Evolutionary conservation across 2,329 filamentous ascomycete species (phyloP).

Genomic region (Diaporthe australafricana): DNA sequence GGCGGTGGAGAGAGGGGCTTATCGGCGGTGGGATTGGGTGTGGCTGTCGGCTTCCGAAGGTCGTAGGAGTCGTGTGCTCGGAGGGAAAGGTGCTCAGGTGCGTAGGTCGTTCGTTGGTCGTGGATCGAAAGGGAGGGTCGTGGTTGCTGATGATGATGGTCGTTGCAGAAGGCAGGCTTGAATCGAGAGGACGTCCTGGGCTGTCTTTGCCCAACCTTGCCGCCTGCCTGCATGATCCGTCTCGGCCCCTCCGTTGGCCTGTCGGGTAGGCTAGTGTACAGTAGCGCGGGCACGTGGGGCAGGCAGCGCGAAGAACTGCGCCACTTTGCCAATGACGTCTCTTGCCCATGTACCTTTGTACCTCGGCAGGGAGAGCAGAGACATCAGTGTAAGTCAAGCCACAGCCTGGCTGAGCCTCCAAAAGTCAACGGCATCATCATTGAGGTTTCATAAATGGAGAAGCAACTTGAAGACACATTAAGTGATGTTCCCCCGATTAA

Average conservation of each 20-base stretch:
- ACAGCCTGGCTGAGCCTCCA: conserved; percentile 4
- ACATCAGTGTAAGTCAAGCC: not conserved
- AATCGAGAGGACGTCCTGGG: not conserved
- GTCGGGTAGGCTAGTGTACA: not conserved
- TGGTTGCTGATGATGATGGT: conserved; percentile 15
- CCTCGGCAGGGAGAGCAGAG: not conserved
- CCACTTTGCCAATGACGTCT: conserved; percentile 31
- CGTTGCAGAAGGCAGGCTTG: not conserved
- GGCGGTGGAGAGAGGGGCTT: conserved; percentile 32
- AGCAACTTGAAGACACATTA: not conserved
- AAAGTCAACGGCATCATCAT: conserved; percentile 30
- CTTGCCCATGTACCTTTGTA: not conserved
- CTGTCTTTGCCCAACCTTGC: conserved; percentile 1
- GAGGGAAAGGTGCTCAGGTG: not conserved
- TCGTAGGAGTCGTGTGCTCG: not conserved
- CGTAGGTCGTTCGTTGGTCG: not conserved
- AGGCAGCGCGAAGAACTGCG: conserved; percentile 27
- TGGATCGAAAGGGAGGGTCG: not conserved
- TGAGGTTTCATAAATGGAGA: conserved; percentile 1
- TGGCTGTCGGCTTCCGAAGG: not conserved
- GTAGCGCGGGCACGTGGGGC: not conserved
- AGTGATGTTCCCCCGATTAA: not conserved
- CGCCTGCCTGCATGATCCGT: conserved; percentile 1
- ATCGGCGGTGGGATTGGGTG: not conserved
- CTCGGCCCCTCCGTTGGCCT: not conserved